phyloP scores from a whole-genome alignment of 2,329 filamentous ascomycete genomes.

The Chlorencoelia australis region DNA sequence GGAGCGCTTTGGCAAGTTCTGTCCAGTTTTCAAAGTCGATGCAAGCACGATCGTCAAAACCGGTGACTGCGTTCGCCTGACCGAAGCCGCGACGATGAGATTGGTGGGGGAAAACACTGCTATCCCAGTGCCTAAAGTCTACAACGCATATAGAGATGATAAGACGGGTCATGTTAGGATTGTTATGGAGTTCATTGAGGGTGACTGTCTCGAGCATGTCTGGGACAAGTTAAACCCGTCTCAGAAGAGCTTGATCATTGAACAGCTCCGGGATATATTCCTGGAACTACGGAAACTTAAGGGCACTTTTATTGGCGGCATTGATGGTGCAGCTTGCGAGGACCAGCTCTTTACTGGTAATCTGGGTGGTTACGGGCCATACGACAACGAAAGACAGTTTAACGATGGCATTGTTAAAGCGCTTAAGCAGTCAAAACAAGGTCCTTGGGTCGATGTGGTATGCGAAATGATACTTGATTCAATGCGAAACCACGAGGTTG shows the following conservation, averaged over 20 bases:
- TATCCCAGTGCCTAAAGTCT: conserved; percentile 36
- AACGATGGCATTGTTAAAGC: conserved; percentile 4
- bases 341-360: neutral
- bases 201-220: conserved; percentile 5
- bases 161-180: no score
- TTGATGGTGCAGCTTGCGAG: conserved; percentile 2
- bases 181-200: conserved; percentile 7
- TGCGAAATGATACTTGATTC: neutral
- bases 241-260: conserved; percentile 2
- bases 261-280: conserved; percentile 6
- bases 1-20: neutral
- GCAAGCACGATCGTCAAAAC: conserved; percentile 7
- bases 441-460: neutral
- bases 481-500: neutral
- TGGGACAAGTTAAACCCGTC: conserved; percentile 2
- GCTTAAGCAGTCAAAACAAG: neutral
- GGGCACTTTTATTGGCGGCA: conserved; percentile 4
- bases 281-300: conserved; percentile 3
- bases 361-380: conserved; percentile 3
- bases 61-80: conserved; percentile 19
- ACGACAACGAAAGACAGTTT: conserved; percentile 5
- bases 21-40: neutral
- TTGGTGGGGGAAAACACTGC: conserved; percentile 32
- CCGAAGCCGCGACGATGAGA: conserved; percentile 32
- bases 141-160: conserved; percentile 16